Evolutionary conservation across 169 alveolate species (phyloP).

Genomic region (Plasmodium malariae): DNA sequence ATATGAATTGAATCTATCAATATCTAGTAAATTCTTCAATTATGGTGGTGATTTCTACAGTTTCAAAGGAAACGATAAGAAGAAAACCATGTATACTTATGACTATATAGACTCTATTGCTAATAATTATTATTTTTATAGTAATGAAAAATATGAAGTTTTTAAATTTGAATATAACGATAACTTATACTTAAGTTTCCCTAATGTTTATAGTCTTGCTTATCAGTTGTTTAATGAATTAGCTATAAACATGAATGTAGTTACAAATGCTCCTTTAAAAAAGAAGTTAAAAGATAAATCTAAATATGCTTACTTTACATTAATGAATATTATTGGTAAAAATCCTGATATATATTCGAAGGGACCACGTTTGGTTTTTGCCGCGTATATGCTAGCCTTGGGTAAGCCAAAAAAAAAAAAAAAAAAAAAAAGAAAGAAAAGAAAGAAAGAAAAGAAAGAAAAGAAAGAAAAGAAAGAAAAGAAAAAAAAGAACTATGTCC

Average conservation of each 20-base stretch:
- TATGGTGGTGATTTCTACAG: constrained; percentile 9
- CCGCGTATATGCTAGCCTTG: constrained; percentile 42
- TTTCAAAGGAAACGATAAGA: constrained; percentile 2
- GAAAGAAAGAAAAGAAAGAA: too few relatives aligned
- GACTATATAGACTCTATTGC: constrained; percentile 59
- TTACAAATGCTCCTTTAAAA: constrained; percentile 52
- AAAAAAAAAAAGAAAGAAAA: neutral
- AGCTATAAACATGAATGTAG: constrained; percentile 61
- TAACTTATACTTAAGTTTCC: constrained; percentile 5
- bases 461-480: too few relatives aligned
- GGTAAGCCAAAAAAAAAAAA: constrained; percentile 1
- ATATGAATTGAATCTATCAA: constrained; percentile 6
- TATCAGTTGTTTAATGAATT: constrained; percentile 60
- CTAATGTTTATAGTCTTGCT: constrained; percentile 71
- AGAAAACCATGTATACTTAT: constrained; percentile 3
- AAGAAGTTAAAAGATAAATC: constrained; percentile 33
- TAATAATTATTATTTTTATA: constrained; percentile 23
- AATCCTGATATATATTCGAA: constrained; percentile 53
- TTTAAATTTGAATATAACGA: constrained; percentile 11
- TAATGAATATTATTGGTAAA: constrained; percentile 32
- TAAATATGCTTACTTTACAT: constrained; percentile 58
- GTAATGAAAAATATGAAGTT: constrained; percentile 21
- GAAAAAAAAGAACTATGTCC: too few relatives aligned
- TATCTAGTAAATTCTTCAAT: constrained; percentile 13
- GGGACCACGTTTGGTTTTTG: constrained; percentile 34